Percentiles rank a stretch among this genome's conserved stretches.
These are phyloP conservation scores for Oryza meridionalis DNA, from an alignment of 176 grass and related monocot genomes.

Conservation along the genomic window DNA sequence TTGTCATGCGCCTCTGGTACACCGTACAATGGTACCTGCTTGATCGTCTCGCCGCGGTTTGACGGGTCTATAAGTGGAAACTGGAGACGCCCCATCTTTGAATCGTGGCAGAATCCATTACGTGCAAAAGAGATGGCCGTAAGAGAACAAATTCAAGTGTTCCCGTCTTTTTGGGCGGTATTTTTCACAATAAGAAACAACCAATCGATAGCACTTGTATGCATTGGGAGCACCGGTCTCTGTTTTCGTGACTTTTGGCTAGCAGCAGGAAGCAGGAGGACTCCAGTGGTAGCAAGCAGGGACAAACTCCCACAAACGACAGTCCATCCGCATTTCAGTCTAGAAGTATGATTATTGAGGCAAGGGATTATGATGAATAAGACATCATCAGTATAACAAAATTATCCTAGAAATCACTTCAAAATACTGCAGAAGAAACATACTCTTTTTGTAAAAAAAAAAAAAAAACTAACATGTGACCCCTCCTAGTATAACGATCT, in stretches of 20 bases:
- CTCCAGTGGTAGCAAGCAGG: not conserved
- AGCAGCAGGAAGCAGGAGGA: not conserved
- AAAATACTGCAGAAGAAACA: not conserved
- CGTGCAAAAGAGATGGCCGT: not conserved
- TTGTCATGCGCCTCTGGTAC: not conserved
- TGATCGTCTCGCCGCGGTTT: not conserved
- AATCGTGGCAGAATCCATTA: not conserved
- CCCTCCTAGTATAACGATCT: too few relatives aligned
- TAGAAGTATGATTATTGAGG: not conserved
- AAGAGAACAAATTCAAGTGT: not conserved
- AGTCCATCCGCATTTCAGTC: not conserved
- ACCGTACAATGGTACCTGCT: not conserved
- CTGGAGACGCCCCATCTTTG: not conserved
- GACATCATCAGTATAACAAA: not conserved
- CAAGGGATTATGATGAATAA: not conserved
- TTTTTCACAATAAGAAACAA: too few relatives aligned
- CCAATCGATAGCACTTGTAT: not conserved
- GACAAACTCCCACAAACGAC: not conserved
- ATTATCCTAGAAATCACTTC: not conserved
- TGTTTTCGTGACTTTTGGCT: not conserved
- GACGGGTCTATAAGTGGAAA: not conserved
- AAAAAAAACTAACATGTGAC: too few relatives aligned
- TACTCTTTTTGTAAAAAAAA: too few relatives aligned
- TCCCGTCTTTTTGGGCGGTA: not conserved
- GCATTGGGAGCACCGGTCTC: not conserved